Evolutionary conservation across 2,329 filamentous ascomycete genomes (phyloP).

Genomic region (Alternaria consortialis): DNA sequence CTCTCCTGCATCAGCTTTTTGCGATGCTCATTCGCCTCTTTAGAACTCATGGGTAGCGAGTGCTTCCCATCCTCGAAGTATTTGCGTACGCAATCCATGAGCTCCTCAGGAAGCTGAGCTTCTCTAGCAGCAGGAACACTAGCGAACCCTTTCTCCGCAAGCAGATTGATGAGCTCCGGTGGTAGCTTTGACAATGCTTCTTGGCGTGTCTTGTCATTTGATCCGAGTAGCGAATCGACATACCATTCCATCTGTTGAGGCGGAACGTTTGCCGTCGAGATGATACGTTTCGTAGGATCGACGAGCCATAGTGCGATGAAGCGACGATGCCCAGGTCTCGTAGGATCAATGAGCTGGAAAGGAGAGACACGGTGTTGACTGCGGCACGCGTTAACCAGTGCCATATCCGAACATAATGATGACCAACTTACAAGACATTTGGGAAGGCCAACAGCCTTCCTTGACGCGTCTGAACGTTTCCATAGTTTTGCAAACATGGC

Average conservation of each 20-base stretch:
- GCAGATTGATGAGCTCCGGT: conserved; percentile 22
- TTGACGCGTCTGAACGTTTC: conserved; percentile 55
- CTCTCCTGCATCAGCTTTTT: conserved; percentile 23
- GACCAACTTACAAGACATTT: conserved; percentile 48
- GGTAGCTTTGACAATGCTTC: conserved; percentile 22
- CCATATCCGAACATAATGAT: not conserved
- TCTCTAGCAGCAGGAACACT: not conserved
- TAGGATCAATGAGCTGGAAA: conserved; percentile 61
- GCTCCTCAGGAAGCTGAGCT: conserved; percentile 23
- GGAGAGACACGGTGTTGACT: conserved; percentile 40
- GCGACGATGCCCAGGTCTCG: conserved; percentile 64
- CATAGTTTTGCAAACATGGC: conserved; percentile 52
- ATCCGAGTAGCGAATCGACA: conserved; percentile 25
- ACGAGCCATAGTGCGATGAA: conserved; percentile 68
- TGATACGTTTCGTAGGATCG: conserved; percentile 62
- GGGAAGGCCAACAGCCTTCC: conserved; percentile 66
- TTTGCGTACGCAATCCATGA: conserved; percentile 24
- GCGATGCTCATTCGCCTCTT: conserved; percentile 22
- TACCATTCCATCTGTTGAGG: conserved; percentile 62
- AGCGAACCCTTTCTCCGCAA: conserved; percentile 15
- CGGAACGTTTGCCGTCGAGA: conserved; percentile 62
- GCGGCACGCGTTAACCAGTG: not conserved
- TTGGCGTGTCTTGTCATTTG: not conserved
- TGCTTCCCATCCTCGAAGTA: conserved; percentile 10
- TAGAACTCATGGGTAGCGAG: conserved; percentile 23